phyloP scores from a whole-genome alignment of 805 yeast genomes.

The Hanseniaspora lindneri region DNA sequence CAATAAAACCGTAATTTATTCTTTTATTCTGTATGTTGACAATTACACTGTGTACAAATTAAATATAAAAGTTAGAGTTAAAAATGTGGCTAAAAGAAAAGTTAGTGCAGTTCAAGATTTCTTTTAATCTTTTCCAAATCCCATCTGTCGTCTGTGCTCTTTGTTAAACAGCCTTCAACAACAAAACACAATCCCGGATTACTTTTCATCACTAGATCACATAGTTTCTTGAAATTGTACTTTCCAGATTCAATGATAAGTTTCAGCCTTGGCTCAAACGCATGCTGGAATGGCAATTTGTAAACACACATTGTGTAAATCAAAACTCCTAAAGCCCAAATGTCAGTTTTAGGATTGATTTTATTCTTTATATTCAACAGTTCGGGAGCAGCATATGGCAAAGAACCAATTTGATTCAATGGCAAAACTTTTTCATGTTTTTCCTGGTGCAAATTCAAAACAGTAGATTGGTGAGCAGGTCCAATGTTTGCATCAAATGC shows the following conservation, averaged over 20 bases:
- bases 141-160: conserved; percentile 42
- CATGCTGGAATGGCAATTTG: conserved; percentile 69
- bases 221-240: conserved; percentile 35
- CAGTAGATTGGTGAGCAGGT: conserved; percentile 22
- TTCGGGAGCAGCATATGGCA: conserved; percentile 91
- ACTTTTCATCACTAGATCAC: conserved; percentile 13
- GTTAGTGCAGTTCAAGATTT: background rate
- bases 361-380: conserved; percentile 31
- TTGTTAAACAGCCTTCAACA: conserved; percentile 43
- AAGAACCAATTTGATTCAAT: conserved; percentile 61
- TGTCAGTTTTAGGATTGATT: conserved; percentile 39
- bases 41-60: too few species aligned
- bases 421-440: background rate
- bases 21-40: too few species aligned
- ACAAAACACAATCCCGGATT: conserved; percentile 27
- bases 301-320: conserved; percentile 63
- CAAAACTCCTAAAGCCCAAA: conserved; percentile 85
- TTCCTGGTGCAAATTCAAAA: conserved; percentile 9
- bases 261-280: conserved; percentile 68
- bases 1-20: too few species aligned
- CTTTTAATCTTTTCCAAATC: conserved; percentile 33
- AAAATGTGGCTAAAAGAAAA: background rate
- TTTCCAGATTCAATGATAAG: conserved; percentile 59
- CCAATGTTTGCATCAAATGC: conserved; percentile 25
- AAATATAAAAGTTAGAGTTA: background rate